Percentiles rank a stretch among this genome's conserved stretches.
Conservation (phyloP, 2,329 filamentous ascomycete genomes). For the Truncatella angustata region DNA sequence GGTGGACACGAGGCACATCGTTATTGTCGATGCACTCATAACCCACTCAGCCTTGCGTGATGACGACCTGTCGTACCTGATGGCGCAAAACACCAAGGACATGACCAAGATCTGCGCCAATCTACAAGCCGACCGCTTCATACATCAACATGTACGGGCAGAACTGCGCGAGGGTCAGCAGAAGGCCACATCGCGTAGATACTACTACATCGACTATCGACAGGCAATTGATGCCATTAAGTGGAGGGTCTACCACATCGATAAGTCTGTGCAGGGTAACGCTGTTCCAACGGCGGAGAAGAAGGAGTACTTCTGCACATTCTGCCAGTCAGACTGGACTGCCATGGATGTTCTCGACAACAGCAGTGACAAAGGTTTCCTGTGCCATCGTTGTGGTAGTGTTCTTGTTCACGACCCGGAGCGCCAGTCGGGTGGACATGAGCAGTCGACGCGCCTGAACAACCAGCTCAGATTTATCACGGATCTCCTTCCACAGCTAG, state of each 20-base stretch:
- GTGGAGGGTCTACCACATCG: constrained; percentile 84
- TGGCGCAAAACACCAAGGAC: constrained; percentile 88
- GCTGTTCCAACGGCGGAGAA: constrained; percentile 79
- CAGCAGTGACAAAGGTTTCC: constrained; percentile 68
- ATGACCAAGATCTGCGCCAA: constrained; percentile 85
- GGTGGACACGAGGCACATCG: constrained; percentile 65
- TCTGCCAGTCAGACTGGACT: constrained; percentile 84
- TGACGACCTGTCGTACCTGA: constrained; percentile 81
- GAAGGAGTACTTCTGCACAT: constrained; percentile 85
- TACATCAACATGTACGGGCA: constrained; percentile 67
- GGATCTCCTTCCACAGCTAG: constrained; percentile 72
- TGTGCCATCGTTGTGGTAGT: constrained; percentile 75
- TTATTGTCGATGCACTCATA: constrained; percentile 75
- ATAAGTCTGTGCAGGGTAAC: constrained; percentile 82
- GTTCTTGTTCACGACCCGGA: constrained; percentile 65
- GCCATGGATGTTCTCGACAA: constrained; percentile 85
- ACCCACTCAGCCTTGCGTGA: constrained; percentile 77
- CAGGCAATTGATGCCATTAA: constrained; percentile 95
- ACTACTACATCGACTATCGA: constrained; percentile 96
- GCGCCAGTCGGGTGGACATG: constrained; percentile 66
- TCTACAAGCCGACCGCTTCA: constrained; percentile 80
- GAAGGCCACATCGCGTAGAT: constrained; percentile 80
- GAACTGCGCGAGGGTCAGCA: constrained; percentile 80
- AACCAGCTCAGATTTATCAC: constrained; percentile 78
- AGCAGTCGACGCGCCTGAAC: constrained; percentile 73